phyloP scores from a whole-genome alignment of 257 asterid genomes.

The Ballota nigra region DNA sequence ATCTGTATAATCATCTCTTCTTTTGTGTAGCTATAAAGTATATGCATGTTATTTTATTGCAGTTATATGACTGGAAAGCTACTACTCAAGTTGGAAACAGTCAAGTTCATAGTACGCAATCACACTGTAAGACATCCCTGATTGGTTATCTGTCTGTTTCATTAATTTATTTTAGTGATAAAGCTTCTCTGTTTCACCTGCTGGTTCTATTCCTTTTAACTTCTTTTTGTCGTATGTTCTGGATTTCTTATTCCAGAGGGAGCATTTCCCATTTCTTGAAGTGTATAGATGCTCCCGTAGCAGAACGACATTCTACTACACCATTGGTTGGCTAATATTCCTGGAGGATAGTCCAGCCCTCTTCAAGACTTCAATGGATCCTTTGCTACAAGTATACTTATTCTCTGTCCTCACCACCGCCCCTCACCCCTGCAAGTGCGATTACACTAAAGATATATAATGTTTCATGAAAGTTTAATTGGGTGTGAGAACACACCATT shows the following conservation, averaged over 20 bases:
- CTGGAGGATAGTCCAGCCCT: conserved; percentile 78
- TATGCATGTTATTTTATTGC: conserved; percentile 28
- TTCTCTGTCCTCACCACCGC: not conserved
- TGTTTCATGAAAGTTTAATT: not conserved
- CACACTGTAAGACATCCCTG: conserved; percentile 59
- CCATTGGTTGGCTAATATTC: conserved; percentile 86
- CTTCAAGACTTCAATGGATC: conserved; percentile 94
- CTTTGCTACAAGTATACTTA: conserved; percentile 67
- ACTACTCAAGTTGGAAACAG: conserved; percentile 90
- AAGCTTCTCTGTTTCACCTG: conserved; percentile 10
- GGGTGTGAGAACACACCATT: not conserved
- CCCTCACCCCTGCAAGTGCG: not conserved
- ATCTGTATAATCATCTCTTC: conserved; percentile 15
- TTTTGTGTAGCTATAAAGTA: conserved; percentile 1
- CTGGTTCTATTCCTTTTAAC: conserved; percentile 1
- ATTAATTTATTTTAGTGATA: conserved; percentile 14
- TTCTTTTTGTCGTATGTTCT: conserved; percentile 16
- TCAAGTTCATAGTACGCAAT: conserved; percentile 80
- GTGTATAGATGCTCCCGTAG: conserved; percentile 84
- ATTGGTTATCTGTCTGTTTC: not conserved
- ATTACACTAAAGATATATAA: not conserved
- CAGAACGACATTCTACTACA: conserved; percentile 90
- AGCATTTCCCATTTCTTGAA: conserved; percentile 90
- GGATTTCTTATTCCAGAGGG: conserved; percentile 51
- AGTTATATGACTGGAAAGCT: conserved; percentile 96